Conservation (phyloP, 1,139 yeast species). For the Scheffersomyces stambukii region DNA sequence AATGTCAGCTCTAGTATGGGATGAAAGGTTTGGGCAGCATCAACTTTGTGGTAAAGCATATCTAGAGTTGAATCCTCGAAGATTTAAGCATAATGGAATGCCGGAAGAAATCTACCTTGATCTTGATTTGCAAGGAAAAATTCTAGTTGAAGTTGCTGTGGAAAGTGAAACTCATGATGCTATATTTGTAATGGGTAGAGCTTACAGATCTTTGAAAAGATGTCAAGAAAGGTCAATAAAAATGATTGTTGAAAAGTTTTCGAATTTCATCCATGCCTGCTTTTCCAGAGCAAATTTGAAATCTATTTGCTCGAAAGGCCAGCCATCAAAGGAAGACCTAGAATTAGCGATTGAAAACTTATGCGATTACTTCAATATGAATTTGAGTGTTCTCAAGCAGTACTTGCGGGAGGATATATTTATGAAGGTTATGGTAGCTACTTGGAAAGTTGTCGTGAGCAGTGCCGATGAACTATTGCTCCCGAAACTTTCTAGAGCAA, state of each 20-base stretch:
- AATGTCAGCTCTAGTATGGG: conserved; percentile 71
- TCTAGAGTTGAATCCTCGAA: conserved; percentile 59
- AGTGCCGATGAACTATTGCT: conserved; percentile 66
- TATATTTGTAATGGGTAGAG: conserved; percentile 72
- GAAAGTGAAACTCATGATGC: conserved; percentile 80
- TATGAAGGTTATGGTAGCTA: conserved; percentile 66
- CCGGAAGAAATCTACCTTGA: conserved; percentile 60
- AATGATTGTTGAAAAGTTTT: conserved; percentile 61
- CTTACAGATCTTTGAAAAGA: conserved; percentile 60
- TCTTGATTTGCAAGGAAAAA: conserved; percentile 64
- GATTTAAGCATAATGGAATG: conserved; percentile 65
- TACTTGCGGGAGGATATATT: conserved; percentile 56
- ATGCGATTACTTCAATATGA: conserved; percentile 69
- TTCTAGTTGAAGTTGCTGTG: conserved; percentile 62
- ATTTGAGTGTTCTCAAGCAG: conserved; percentile 63
- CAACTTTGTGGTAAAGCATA: conserved; percentile 68
- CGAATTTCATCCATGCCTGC: conserved; percentile 37
- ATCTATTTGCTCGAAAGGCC: conserved; percentile 45
- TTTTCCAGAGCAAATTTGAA: conserved; percentile 45
- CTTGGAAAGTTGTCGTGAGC: conserved; percentile 67
- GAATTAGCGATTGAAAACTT: conserved; percentile 72
- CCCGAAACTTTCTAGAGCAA: conserved; percentile 63
- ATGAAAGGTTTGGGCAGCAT: conserved; percentile 56
- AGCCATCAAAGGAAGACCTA: conserved; percentile 50
- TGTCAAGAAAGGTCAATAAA: conserved; percentile 63